phyloP scores from a whole-genome alignment of 2,329 filamentous ascomycete species.

The Ophiocordyceps unilateralis region DNA sequence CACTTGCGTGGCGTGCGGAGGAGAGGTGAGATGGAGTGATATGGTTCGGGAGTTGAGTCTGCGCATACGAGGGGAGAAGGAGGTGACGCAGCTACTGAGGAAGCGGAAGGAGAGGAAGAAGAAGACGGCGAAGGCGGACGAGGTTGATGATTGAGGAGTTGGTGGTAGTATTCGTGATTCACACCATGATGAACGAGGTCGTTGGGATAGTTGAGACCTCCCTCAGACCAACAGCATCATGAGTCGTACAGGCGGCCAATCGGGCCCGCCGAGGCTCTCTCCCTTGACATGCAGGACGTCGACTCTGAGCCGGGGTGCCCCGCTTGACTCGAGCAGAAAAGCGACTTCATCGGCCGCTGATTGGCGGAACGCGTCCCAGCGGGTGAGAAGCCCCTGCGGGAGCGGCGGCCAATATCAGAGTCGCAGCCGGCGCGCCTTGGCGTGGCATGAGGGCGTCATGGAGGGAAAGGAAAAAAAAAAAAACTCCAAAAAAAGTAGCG shows the following conservation, averaged over 20 bases:
- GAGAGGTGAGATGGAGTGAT: constrained; percentile 49
- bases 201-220: too few relatives aligned
- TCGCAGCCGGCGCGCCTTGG: neutral
- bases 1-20: constrained; percentile 52
- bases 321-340: neutral
- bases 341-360: constrained; percentile 15
- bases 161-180: too few relatives aligned
- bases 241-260: too few relatives aligned
- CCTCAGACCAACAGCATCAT: too few relatives aligned
- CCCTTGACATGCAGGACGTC: neutral
- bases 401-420: constrained; percentile 17
- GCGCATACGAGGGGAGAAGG: constrained; percentile 50
- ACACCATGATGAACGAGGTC: too few relatives aligned
- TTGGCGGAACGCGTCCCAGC: constrained; percentile 13
- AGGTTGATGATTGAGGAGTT: neutral
- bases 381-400: constrained; percentile 13
- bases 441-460: neutral
- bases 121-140: neutral
- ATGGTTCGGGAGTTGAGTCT: constrained; percentile 73
- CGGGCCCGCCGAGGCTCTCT: too few relatives aligned
- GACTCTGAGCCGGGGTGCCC: neutral
- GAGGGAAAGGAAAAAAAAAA: too few relatives aligned
- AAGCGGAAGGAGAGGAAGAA: constrained; percentile 3
- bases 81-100: constrained; percentile 53
- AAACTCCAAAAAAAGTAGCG: too few relatives aligned